These are phyloP conservation scores for Amaranthus cruentus DNA, from an alignment of 148 eudicot genomes.

Conservation along the genomic window DNA sequence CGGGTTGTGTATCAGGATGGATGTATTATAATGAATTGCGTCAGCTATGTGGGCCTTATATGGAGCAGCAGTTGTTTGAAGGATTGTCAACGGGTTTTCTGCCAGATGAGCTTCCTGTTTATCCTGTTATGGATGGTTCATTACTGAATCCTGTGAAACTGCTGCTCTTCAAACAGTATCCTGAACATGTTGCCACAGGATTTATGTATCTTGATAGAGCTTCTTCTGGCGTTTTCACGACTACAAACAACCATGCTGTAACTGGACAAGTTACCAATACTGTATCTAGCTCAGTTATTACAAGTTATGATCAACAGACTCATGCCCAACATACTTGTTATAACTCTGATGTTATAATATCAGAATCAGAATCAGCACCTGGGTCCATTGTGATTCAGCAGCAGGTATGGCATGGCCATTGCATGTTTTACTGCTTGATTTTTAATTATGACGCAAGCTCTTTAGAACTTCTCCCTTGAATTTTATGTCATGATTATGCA, in stretches of 20 bases:
- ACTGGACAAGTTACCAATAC: slow-evolving; percentile 8
- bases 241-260: slow-evolving; percentile 12
- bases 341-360: slow-evolving; percentile 21
- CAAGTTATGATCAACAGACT: slow-evolving; percentile 22
- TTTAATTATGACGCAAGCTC: neutral
- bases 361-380: slow-evolving; percentile 25
- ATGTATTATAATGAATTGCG: slow-evolving; percentile 87
- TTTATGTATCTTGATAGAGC: slow-evolving; percentile 45
- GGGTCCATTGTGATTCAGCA: slow-evolving; percentile 23
- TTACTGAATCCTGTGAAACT: slow-evolving; percentile 61
- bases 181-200: slow-evolving; percentile 79
- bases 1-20: slow-evolving; percentile 68
- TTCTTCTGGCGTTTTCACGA: slow-evolving; percentile 21
- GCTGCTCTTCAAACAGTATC: slow-evolving; percentile 70
- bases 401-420: slow-evolving; percentile 33
- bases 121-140: slow-evolving; percentile 64
- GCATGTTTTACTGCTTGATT: neutral
- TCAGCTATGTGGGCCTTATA: slow-evolving; percentile 89
- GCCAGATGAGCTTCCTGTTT: slow-evolving; percentile 84
- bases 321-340: slow-evolving; percentile 12
- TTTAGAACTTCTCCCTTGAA: slow-evolving; percentile 1
- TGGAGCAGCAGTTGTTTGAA: slow-evolving; percentile 74
- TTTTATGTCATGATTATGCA: slow-evolving; percentile 2
- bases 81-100: slow-evolving; percentile 75
- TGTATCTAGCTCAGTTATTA: slow-evolving; percentile 12